Conservation (phyloP, 164 flowering plant genomes). For the Magnolia kwangsiensis region DNA sequence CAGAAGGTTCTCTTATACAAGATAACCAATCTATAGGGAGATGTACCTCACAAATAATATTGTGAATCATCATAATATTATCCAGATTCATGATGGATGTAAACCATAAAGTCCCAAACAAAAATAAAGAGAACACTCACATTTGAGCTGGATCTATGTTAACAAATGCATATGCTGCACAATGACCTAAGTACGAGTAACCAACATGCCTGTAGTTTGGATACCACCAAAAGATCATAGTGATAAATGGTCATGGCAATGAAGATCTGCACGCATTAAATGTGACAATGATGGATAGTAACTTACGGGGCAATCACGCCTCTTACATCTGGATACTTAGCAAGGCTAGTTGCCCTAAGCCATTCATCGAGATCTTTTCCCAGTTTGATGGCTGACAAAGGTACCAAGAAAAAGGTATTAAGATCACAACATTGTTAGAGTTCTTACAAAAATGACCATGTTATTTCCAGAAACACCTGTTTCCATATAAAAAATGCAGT, state of each 20-base stretch:
- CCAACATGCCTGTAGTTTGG: slow-evolving; percentile 82
- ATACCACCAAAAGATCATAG: slow-evolving; percentile 14
- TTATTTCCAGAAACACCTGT: not conserved
- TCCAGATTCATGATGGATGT: not conserved
- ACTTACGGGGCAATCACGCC: slow-evolving; percentile 99
- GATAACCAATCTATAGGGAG: too few relatives aligned
- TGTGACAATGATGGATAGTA: not conserved
- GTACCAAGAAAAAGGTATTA: not conserved
- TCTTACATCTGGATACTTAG: slow-evolving; percentile 78
- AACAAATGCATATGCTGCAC: slow-evolving; percentile 94
- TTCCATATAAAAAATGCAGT: too few relatives aligned
- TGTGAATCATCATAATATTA: too few relatives aligned
- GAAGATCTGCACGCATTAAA: not conserved
- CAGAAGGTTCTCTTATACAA: too few relatives aligned
- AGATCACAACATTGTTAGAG: not conserved
- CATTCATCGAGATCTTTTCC: slow-evolving; percentile 81
- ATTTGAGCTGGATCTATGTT: slow-evolving; percentile 85
- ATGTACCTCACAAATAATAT: too few relatives aligned
- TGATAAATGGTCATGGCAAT: not conserved
- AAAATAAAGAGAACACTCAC: slow-evolving; percentile 36
- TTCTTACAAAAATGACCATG: not conserved
- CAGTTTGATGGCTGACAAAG: slow-evolving; percentile 53
- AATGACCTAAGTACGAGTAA: slow-evolving; percentile 91
- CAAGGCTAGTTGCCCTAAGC: slow-evolving; percentile 62
- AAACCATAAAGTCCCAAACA: not conserved